Evolutionary conservation across 768 basidiomycete genomes (phyloP), one percentile per base, ranked within the genome.

Genomic region (Psilocybe cubensis): DNA sequence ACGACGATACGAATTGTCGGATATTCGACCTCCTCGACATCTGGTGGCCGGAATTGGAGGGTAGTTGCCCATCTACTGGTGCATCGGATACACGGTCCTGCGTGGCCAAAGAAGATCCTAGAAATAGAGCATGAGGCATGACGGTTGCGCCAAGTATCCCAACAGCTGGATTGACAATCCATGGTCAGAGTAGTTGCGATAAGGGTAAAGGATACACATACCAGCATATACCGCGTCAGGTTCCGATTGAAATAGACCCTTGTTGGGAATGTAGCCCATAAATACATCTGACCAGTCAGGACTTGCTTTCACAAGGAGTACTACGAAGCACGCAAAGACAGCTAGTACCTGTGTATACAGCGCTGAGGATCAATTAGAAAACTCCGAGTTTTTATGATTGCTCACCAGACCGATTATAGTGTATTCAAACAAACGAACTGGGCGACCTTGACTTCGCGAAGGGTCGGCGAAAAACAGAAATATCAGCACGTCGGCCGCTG

Each of bases 131-230:
- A 68, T 91, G 91, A 1, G 91, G 91, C 91, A 92, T 92, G 53
- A 91, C 84, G 3, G 90, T 92, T 3, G 90, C 88, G 47, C 86
- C 85, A 3, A 86, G 61, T 44, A 88, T 84, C 27, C 85, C 85
- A 54, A 85, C 79, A 27, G 83, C 82, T 84, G 57, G 27, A 53
- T 35, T 23, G 40, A 45, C 11, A 42, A 31, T 25, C 4, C 10
- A 49, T n/a, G 4, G 43, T 23, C n/a, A 52, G 14, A 31, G n/a
- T 20, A 46, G 29, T 29, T 3, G 29, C 21, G 31, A 62, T 56
- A 70, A 52, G 24, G 17, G 28, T 25, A 33, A 60, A 8, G 66
- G 69, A 49, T 52, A 35, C 38, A 63, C 72, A 54, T 66, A 86
- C 84, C 81, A 9, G 78, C 75, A 63, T 86, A 87, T 12, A 87